These are phyloP conservation scores for Hypoxylon rickii DNA, from an alignment of 495 filamentous ascomycete species.

Conservation along the genomic window DNA sequence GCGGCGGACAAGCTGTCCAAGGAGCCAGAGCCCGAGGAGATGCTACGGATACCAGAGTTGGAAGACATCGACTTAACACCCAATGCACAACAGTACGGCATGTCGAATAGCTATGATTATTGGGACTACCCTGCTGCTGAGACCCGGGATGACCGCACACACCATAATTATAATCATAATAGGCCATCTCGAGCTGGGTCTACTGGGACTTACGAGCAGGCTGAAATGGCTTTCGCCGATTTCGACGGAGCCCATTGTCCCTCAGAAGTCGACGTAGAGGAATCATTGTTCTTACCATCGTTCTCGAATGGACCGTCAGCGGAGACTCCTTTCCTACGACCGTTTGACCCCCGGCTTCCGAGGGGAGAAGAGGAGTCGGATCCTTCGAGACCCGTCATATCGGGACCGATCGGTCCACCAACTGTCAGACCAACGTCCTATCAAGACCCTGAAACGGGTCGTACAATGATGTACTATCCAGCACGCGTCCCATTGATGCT, in stretches of 20 bases:
- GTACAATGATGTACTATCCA: constrained; percentile 92
- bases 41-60: constrained; percentile 22
- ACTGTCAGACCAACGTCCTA: constrained; percentile 61
- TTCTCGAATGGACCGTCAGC: constrained; percentile 33
- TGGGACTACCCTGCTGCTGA: constrained; percentile 35
- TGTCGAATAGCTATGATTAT: constrained; percentile 27
- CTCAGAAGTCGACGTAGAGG: constrained; percentile 45
- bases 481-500: constrained; percentile 92
- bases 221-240: constrained; percentile 75
- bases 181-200: constrained; percentile 60
- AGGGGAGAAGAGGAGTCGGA: constrained; percentile 19
- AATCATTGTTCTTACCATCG: constrained; percentile 29
- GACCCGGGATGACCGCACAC: constrained; percentile 37
- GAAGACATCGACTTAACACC: constrained; percentile 32
- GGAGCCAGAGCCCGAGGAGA: constrained; percentile 41
- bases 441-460: constrained; percentile 64
- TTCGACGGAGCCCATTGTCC: constrained; percentile 93
- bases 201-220: constrained; percentile 70
- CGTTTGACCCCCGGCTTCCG: constrained; percentile 25
- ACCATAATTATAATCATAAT: constrained; percentile 29
- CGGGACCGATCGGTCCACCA: constrained; percentile 29
- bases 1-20: constrained; percentile 47
- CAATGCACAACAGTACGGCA: constrained; percentile 29
- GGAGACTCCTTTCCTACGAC: constrained; percentile 20
- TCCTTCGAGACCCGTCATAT: constrained; percentile 21